phyloP scores from a whole-genome alignment of 164 flowering plant genomes.

The Nelumbo lutea region DNA sequence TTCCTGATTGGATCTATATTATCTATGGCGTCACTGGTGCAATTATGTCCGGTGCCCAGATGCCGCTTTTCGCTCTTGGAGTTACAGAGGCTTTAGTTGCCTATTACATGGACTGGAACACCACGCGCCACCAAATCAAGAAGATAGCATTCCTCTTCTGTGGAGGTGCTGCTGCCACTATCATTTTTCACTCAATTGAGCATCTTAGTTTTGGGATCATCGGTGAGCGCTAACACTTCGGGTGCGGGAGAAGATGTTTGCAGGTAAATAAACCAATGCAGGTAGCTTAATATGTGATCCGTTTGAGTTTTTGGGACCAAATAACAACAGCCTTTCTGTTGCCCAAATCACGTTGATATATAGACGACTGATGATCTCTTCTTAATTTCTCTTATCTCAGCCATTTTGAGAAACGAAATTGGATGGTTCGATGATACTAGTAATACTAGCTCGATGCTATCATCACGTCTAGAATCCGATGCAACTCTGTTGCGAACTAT shows the following conservation, averaged over 20 bases:
- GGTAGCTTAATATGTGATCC: too few relatives aligned
- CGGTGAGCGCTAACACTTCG: constrained; percentile 95
- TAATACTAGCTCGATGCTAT: constrained; percentile 71
- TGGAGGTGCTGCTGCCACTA: constrained; percentile 59
- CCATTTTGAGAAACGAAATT: constrained; percentile 84
- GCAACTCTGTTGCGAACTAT: constrained; percentile 68
- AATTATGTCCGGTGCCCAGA: constrained; percentile 21
- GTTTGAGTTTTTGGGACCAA: too few relatives aligned
- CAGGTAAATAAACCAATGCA: constrained; percentile 37
- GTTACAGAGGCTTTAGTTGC: constrained; percentile 85
- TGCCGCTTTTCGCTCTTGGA: constrained; percentile 96
- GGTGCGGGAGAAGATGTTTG: constrained; percentile 78
- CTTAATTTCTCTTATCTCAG: constrained; percentile 34
- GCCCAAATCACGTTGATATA: too few relatives aligned
- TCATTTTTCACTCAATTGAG: constrained; percentile 55
- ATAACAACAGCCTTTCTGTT: too few relatives aligned
- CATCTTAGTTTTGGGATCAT: constrained; percentile 84
- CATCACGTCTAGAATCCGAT: constrained; percentile 82
- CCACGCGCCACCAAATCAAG: constrained; percentile 59
- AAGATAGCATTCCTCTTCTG: constrained; percentile 70
- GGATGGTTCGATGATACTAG: constrained; percentile 79
- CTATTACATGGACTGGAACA: constrained; percentile 90
- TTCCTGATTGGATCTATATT: constrained; percentile 78
- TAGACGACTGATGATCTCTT: neutral
- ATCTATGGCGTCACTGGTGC: constrained; percentile 18